A percentile compares a stretch with the other conserved stretches of the same genome.
phyloP scores from a whole-genome alignment of 2,329 filamentous ascomycete species.

The Colletotrichum cereale region DNA sequence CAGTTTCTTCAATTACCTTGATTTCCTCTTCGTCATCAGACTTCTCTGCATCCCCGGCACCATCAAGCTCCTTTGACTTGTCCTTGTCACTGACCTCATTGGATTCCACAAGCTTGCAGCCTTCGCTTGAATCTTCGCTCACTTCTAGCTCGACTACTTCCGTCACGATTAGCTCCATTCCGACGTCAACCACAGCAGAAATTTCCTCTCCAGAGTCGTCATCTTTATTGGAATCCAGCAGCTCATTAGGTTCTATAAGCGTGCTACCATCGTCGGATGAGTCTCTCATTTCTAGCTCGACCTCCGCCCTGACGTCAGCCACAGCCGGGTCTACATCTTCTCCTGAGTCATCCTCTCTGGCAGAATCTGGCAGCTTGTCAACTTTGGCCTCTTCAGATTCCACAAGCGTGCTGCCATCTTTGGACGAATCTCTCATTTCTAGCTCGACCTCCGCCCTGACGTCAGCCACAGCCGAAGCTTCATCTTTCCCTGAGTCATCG shows the following conservation, averaged over 20 bases:
- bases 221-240: too few relatives aligned
- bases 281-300: too few relatives aligned
- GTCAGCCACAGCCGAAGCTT: not conserved
- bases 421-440: not conserved
- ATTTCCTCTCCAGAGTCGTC: too few relatives aligned
- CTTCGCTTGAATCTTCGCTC: too few relatives aligned
- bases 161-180: too few relatives aligned
- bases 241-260: not conserved
- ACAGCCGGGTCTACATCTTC: too few relatives aligned
- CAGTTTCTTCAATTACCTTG: not conserved
- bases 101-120: too few relatives aligned
- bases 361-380: too few relatives aligned
- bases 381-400: not conserved
- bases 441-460: not conserved
- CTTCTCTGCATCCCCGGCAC: not conserved
- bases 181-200: too few relatives aligned
- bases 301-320: too few relatives aligned
- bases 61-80: not conserved
- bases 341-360: too few relatives aligned
- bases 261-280: not conserved
- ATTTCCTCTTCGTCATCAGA: not conserved
- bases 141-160: too few relatives aligned
- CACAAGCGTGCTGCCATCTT: not conserved
- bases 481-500: not conserved
- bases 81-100: not conserved